Base-by-base conservation (phyloP, 257 asterid genomes). In the Plantago major region DNA sequence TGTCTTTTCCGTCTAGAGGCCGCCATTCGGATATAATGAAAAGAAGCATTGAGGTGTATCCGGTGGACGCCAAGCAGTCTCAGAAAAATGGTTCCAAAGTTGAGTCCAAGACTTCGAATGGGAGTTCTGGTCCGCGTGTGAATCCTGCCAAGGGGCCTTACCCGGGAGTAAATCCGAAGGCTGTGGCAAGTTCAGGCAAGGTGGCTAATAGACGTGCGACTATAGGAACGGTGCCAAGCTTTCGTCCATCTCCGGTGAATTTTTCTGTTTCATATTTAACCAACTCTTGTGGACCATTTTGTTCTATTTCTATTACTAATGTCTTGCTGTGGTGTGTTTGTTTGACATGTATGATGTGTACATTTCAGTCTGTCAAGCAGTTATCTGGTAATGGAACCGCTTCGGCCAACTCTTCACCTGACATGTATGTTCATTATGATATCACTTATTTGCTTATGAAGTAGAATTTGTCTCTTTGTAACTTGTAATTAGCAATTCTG, bases 1-100 rank as follows among this genome's bases (percentile, higher is more conserved):
- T 83, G 3, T 87, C 96, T 0, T 82, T 87, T 46, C 96, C 90
- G 28, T 58, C 78, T 11, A 71, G 60, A 62, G 81, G 81, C 48
- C 78, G 77, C 52, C 74, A 71, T 53, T 57, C 81, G 2, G 88
- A 89, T 68, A 71, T 82, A 7, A 79, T 73, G 81, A 79, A 57
- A 68, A 71, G 70, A 65, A 83, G 90, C 58, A 60, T 62, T 13
- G 86, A 83, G 33, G 55, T 63, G 47, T 62, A 67, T 67, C 81
- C 90, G 2, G 55, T 76, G 11, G 77, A 82, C 18, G 69, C 77
- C n/a, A 81, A 49, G 52, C 74, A 69, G 42, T 63, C 65, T 57
- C 81, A 71, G 28, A 66, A 65, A 16, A 77, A 67, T 57, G 81
- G 71, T 49, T 73, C 76, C 4, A 81, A 64, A 58, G 66, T 66